Base-by-base conservation (phyloP, 2,329 filamentous ascomycete species). In the Trichoderma koningii region DNA sequence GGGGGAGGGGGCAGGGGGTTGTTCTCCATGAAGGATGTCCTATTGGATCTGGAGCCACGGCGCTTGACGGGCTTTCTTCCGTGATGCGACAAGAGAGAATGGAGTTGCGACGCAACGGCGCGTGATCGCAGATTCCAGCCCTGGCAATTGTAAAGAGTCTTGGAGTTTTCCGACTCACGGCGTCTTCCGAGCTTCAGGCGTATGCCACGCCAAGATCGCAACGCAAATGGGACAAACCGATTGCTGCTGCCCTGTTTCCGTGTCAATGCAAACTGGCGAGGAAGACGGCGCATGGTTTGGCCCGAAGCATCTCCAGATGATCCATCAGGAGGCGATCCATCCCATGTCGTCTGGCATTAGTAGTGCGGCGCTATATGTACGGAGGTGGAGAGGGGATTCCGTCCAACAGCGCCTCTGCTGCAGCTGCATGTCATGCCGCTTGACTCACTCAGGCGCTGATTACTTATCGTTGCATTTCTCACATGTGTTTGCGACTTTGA, bases 321-420 rank as follows among this genome's bases (percentile, higher is more conserved):
- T 53, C 38, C 28, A 19, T 23, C 38, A 44, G 26, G 56, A 26
- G 17, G n/a, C 60, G 17, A 47, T 55, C 26, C 34, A 38, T 38
- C 28, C 28, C 21, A 30, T 30, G 28, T 30, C 34, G 34, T 38
- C 38, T 53, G 19, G 60, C 41, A 34, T 63, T 15, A 51, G 60
- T 63, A 63, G 60, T 63, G 60, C 28, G 50, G 41, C 60, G 60
- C 60, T 63, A 63, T 38, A 38, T 63, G 50, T 48, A 53, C 45
- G 23, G 23, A 23, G 52, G 60, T 63, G 60, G 60, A 63, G 60
- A 63, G 60, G 38, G 34, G 34, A 19, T 26, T 47, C 60, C 26
- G 34, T 51, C 34, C 42, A 53, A 34, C 26, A 53, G 60, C 60
- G 45, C 5, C 30, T 38, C 34, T 38, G 26, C 59, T 62, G 38